Conservation (phyloP, 192 early-diverging fungal species). For the Coemansia aciculifera region DNA sequence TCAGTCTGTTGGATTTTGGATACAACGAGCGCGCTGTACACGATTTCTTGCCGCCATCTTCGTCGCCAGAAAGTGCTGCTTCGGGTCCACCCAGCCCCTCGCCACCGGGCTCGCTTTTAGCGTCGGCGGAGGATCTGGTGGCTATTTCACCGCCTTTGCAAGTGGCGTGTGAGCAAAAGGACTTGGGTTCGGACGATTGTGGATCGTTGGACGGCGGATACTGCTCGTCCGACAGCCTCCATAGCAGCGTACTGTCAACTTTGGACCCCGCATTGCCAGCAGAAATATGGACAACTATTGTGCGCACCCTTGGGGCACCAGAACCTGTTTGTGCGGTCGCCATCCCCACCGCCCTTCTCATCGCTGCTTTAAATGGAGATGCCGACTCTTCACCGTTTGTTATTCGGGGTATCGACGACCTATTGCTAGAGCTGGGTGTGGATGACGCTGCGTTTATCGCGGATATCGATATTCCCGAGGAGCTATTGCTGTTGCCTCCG, state of each 20-base stretch:
- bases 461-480: conserved; percentile 1
- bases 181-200: neutral
- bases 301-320: neutral
- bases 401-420: conserved; percentile 38
- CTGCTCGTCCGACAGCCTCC: neutral
- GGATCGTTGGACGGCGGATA: neutral
- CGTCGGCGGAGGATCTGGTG: neutral
- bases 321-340: neutral
- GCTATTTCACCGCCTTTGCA: neutral
- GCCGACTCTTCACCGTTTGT: conserved; percentile 19
- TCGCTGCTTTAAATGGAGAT: neutral
- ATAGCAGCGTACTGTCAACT: neutral
- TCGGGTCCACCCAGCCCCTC: conserved; percentile 7
- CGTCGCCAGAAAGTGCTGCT: conserved; percentile 11
- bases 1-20: conserved; percentile 38
- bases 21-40: conserved; percentile 27
- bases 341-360: neutral
- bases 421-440: conserved; percentile 30
- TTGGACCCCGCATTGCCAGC: neutral
- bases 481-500: neutral
- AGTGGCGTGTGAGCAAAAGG: neutral
- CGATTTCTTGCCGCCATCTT: conserved; percentile 19
- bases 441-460: conserved; percentile 13
- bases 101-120: neutral
- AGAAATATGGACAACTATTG: neutral